Base-by-base conservation (phyloP, 768 basidiomycete species). In the Suillus tomentosus region DNA sequence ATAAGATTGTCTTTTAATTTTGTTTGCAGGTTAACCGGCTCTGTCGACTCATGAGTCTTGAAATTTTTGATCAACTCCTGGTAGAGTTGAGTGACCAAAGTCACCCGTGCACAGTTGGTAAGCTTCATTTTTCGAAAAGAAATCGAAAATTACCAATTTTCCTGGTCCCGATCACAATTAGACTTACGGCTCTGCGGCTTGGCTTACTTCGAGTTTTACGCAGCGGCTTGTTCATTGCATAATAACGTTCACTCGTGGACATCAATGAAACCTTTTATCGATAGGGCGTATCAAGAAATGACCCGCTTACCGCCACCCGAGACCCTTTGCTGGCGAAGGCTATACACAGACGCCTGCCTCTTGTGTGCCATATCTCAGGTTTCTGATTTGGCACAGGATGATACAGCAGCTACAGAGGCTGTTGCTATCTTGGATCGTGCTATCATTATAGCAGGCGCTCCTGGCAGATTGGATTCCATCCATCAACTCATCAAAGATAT, bases 381-480 rank as follows among this genome's bases (percentile, higher is more conserved):
- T 37, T 67, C 71, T 3, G 61, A 63, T 19, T 37, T 56, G 1
- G 64, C 65, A 3, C 31, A 13, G 1, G 55, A 70, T 10, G 70
- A 70, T n/a, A 54, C 67, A 10, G 67, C 70, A 3, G 79, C 76
- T 13, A 66, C 79, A 65, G 79, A 79, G 53, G 79, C 83, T 27
- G 83, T 98, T 45, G 78, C 79, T 6, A 76, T 81, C 15, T 77
- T 98, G 31, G 97, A 99, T 72, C 82, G 81, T 67, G 89, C 90
- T 1, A 88, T 98, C 66, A 87, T 99, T 66, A 82, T 96, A 58
- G 89, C 94, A 15, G 95, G 95, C 2, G 86, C 89, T 3, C 81
- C 87, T 27, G 92, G 90, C 14, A 79, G 90, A 50, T 76, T 86
- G 45, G 85, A 90, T 37, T 69, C 89, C 53, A 81, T 94, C n/a